A percentile compares a stretch with the other conserved stretches of the same genome.
phyloP scores from a whole-genome alignment of 148 eudicot genomes.

The Arctostaphylos glauca region DNA sequence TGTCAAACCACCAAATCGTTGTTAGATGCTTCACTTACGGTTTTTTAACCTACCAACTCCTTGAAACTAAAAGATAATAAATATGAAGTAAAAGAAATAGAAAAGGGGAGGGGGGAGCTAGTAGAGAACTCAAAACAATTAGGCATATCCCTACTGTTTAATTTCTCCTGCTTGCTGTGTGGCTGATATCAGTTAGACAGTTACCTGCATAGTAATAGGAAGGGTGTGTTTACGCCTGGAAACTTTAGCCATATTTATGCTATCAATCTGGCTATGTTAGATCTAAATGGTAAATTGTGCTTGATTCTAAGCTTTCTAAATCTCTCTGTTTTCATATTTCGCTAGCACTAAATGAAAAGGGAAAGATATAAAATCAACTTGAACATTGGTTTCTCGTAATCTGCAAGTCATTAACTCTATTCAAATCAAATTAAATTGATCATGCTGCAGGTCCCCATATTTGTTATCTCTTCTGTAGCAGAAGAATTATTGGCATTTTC shows the following conservation, averaged over 20 bases:
- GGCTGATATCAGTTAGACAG: not conserved
- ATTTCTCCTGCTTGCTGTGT: not conserved
- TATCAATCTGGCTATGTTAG: not conserved
- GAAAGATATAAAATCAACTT: not conserved
- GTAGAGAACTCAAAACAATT: not conserved
- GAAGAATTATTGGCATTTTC: conserved; percentile 70
- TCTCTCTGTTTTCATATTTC: not conserved
- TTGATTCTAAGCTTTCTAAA: not conserved
- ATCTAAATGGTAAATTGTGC: not conserved
- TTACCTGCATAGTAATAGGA: not conserved
- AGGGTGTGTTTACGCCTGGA: not conserved
- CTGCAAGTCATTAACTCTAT: conserved; percentile 1
- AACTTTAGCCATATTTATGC: not conserved
- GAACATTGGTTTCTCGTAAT: not conserved
- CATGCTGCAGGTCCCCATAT: conserved; percentile 64
- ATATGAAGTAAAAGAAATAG: not conserved
- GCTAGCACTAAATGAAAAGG: not conserved
- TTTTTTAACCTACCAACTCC: not conserved
- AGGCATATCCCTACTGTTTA: not conserved
- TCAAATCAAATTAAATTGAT: not conserved
- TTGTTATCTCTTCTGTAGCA: conserved; percentile 71
- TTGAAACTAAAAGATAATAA: not conserved
- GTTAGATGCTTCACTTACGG: not conserved
- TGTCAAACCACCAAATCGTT: not conserved
- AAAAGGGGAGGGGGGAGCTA: not conserved